These are phyloP conservation scores for Yarrowia alimentaria DNA, from an alignment of 805 yeast species.

Conservation along the genomic window DNA sequence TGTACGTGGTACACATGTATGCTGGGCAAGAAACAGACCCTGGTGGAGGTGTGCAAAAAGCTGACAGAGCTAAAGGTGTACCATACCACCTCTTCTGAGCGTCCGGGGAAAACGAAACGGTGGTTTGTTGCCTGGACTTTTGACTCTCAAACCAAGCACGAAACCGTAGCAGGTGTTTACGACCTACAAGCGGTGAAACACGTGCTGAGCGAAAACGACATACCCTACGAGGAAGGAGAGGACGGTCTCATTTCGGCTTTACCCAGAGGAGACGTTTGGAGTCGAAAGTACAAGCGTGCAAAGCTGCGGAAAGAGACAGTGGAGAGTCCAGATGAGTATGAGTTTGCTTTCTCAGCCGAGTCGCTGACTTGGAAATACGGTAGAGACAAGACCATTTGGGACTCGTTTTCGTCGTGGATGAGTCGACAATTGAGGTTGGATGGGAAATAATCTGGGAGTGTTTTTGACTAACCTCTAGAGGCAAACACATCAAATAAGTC, in stretches of 20 bases:
- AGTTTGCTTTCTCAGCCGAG: background rate
- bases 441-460: too few species aligned
- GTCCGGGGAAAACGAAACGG: conserved; percentile 10
- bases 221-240: background rate
- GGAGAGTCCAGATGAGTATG: background rate
- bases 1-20: conserved; percentile 15
- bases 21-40: conserved; percentile 15
- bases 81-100: background rate
- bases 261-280: conserved; percentile 8
- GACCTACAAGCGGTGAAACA: background rate
- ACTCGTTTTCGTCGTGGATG: conserved; percentile 16
- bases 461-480: too few species aligned
- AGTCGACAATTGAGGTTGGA: too few species aligned
- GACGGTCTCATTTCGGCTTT: background rate
- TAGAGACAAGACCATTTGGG: background rate
- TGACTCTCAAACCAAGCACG: background rate
- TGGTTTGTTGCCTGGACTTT: conserved; percentile 24
- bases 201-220: conserved; percentile 3
- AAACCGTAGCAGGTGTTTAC: background rate
- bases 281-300: conserved; percentile 10
- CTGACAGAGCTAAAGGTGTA: background rate
- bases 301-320: background rate
- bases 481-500: too few species aligned
- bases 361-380: background rate
- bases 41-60: background rate